A percentile compares a stretch with the other conserved stretches of the same genome.
Evolutionary conservation across 495 filamentous ascomycete species (phyloP).

Genomic region (Pseudotulostoma volvatum): DNA sequence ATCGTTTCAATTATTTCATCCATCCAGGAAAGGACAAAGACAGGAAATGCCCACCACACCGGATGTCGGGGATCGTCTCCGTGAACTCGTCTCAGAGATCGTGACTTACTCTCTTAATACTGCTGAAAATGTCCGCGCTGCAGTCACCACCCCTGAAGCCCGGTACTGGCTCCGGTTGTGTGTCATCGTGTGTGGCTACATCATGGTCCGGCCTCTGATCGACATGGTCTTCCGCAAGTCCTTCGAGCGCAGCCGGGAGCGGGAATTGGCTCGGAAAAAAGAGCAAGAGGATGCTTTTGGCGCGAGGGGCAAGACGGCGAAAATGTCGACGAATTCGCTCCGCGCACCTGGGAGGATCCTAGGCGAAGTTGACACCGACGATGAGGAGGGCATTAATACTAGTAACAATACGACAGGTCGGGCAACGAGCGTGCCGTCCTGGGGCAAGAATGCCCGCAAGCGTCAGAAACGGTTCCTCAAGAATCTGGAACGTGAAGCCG

Average conservation of each 20-base stretch:
- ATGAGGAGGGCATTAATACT: constrained; percentile 32
- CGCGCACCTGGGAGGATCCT: constrained; percentile 24
- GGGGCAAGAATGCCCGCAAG: constrained; percentile 39
- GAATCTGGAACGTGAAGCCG: constrained; percentile 32
- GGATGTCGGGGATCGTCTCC: constrained; percentile 1
- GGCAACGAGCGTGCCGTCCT: constrained; percentile 32
- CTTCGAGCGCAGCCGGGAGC: constrained; percentile 38
- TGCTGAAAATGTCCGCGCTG: constrained; percentile 30
- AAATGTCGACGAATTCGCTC: constrained; percentile 44
- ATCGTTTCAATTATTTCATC: too few relatives aligned
- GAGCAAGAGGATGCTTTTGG: constrained; percentile 21
- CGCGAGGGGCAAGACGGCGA: constrained; percentile 42
- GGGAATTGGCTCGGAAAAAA: constrained; percentile 32
- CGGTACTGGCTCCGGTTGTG: constrained; percentile 46
- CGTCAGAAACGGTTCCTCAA: constrained; percentile 45
- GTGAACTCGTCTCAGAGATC: not conserved
- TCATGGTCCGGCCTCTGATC: constrained; percentile 50
- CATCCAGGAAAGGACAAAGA: too few relatives aligned
- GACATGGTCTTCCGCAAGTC: constrained; percentile 34
- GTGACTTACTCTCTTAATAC: constrained; percentile 25
- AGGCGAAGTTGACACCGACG: constrained; percentile 40
- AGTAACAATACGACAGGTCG: constrained; percentile 6
- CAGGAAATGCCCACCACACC: constrained; percentile 1
- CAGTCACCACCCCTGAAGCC: constrained; percentile 36
- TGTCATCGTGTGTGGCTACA: constrained; percentile 42